Percentiles rank a stretch among this genome's conserved stretches.
phyloP scores from a whole-genome alignment of 495 filamentous ascomycete genomes.

The Mytilinidion resinicola region DNA sequence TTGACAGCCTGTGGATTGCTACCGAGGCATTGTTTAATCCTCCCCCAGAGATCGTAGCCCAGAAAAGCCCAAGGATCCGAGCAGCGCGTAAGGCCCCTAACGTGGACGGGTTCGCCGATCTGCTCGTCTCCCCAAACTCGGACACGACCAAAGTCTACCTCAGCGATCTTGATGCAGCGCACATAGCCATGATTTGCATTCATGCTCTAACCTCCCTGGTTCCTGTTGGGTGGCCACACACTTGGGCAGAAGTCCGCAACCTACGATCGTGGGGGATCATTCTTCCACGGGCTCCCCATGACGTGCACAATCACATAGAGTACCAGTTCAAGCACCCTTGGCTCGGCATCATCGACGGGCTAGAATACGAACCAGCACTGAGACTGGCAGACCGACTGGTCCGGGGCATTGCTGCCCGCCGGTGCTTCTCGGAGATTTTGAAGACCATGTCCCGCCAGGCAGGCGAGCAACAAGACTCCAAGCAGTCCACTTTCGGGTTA shows the following conservation, averaged over 20 bases:
- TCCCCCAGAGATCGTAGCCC: constrained; percentile 48
- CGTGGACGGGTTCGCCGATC: neutral
- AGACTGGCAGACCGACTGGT: constrained; percentile 51
- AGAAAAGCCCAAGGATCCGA: constrained; percentile 28
- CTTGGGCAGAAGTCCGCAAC: constrained; percentile 47
- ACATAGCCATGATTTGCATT: constrained; percentile 50
- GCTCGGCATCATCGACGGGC: constrained; percentile 40
- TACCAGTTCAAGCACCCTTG: constrained; percentile 12
- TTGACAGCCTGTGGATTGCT: constrained; percentile 72
- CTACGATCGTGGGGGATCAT: constrained; percentile 51
- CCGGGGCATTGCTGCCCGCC: constrained; percentile 47
- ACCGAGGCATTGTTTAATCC: constrained; percentile 62
- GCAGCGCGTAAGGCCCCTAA: constrained; percentile 3
- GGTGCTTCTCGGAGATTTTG: constrained; percentile 48
- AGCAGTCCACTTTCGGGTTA: neutral
- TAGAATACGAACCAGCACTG: constrained; percentile 57
- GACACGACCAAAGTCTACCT: constrained; percentile 28
- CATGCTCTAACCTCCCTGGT: constrained; percentile 52
- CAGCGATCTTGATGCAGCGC: constrained; percentile 50
- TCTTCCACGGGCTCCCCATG: constrained; percentile 8
- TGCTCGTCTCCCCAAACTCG: neutral
- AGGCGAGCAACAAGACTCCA: neutral
- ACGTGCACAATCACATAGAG: neutral
- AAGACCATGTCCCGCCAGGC: constrained; percentile 30
- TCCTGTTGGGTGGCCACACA: constrained; percentile 39